phyloP scores from a whole-genome alignment of 352 stramenopile species.

The Phytophthora constricta region DNA sequence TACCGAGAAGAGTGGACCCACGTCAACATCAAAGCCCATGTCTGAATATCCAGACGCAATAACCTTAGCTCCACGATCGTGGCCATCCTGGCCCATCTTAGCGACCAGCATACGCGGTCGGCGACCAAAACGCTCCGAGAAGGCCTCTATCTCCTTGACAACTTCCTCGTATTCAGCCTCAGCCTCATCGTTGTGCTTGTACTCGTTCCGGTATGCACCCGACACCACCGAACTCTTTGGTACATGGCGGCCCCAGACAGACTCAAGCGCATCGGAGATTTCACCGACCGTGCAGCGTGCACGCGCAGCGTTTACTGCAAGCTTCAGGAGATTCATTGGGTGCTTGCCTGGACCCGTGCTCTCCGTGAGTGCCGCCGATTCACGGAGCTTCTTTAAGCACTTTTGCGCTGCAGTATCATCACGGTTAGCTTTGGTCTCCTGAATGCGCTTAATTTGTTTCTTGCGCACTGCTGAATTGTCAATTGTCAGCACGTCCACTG shows the following conservation, averaged over 20 bases:
- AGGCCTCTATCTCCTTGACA: slow-evolving; percentile 91
- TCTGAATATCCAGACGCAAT: slow-evolving; percentile 97
- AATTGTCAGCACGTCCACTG: slow-evolving; percentile 93
- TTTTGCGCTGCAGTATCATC: slow-evolving; percentile 81
- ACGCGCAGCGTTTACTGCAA: slow-evolving; percentile 93
- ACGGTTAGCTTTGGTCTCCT: slow-evolving; percentile 87
- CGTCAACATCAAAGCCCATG: slow-evolving; percentile 98
- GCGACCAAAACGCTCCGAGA: slow-evolving; percentile 92
- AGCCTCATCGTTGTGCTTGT: slow-evolving; percentile 61
- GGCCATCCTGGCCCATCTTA: slow-evolving; percentile 97
- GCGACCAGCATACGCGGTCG: slow-evolving; percentile 95
- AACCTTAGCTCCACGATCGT: slow-evolving; percentile 97
- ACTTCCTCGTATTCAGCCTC: slow-evolving; percentile 92
- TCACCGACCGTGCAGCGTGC: slow-evolving; percentile 94
- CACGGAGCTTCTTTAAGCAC: slow-evolving; percentile 46
- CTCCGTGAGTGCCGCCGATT: slow-evolving; percentile 65
- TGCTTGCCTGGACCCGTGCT: slow-evolving; percentile 84
- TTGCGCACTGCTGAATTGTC: slow-evolving; percentile 93
- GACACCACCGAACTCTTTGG: slow-evolving; percentile 77
- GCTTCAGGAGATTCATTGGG: slow-evolving; percentile 93
- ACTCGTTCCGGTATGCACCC: slow-evolving; percentile 60
- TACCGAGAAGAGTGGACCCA: slow-evolving; percentile 95
- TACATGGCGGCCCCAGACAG: slow-evolving; percentile 95
- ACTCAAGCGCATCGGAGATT: slow-evolving; percentile 94
- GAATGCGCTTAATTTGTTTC: slow-evolving; percentile 89